Percentiles rank a stretch among this genome's conserved stretches.
phyloP scores from a whole-genome alignment of 208 protist species.

The Crithidia thermophila region DNA sequence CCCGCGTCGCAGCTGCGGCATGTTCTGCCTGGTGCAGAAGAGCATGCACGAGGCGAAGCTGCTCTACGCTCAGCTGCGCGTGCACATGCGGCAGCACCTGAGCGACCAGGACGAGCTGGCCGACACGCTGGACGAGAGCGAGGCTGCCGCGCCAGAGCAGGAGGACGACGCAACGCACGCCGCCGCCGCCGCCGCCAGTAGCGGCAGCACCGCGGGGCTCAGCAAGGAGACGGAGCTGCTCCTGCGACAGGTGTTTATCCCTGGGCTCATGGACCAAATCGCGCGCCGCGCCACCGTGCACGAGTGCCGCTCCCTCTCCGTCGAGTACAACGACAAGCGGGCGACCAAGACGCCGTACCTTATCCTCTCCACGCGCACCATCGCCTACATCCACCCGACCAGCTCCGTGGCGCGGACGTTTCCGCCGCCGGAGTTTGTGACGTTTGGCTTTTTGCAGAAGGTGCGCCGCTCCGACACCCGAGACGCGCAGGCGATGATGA shows the following conservation, averaged over 20 bases:
- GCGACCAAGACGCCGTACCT: constrained; percentile 85
- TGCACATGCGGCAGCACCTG: constrained; percentile 30
- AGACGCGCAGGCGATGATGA: constrained; percentile 79
- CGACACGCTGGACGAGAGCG: constrained; percentile 70
- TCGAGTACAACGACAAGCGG: constrained; percentile 85
- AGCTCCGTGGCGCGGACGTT: constrained; percentile 81
- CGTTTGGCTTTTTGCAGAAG: constrained; percentile 80
- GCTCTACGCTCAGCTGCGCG: constrained; percentile 69
- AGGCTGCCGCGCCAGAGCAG: constrained; percentile 27
- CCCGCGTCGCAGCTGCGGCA: constrained; percentile 36
- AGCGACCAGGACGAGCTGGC: constrained; percentile 43
- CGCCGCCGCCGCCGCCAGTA: background rate
- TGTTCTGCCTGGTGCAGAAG: constrained; percentile 87
- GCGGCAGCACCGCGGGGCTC: too few species aligned
- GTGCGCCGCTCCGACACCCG: constrained; percentile 78
- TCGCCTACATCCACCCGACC: constrained; percentile 87
- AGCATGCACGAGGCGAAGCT: constrained; percentile 77
- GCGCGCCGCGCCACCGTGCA: constrained; percentile 86
- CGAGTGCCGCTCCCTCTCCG: constrained; percentile 84
- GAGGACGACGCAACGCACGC: constrained; percentile 5
- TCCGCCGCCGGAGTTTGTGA: constrained; percentile 89
- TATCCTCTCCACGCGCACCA: constrained; percentile 52
- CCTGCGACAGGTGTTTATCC: constrained; percentile 84
- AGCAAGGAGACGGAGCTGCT: constrained; percentile 65
- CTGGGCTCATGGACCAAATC: constrained; percentile 88